Evolutionary conservation across 495 filamentous ascomycete genomes (phyloP), one percentile per base, ranked within the genome.

Genomic region (Geoglossum glabrum): DNA sequence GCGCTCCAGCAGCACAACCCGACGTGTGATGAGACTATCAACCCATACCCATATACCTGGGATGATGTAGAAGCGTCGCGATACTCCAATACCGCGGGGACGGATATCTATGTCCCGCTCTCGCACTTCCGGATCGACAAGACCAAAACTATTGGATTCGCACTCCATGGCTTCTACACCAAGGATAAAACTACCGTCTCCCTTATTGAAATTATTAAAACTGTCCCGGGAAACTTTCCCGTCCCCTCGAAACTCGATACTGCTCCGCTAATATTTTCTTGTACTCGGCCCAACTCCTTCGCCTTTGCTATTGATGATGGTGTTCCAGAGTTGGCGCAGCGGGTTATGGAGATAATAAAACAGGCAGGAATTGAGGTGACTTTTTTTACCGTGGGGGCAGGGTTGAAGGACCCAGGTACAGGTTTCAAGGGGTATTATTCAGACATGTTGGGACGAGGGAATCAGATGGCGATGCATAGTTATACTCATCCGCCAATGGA

Each of bases 251-350:
- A 86, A 67, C 65, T 84, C 17, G 74, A 80, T 0, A 82, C 73
- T 0, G 83, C 83, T 3, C 70, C 67, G 3, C 67, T 88, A 36
- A 68, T 80, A 36, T 80, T 87, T 59, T 69, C 74, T 11, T 88
- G 85, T 72, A 81, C 73, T 38, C 73, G 82, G 9, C 83, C 84
- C 49, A 84, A 85, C 64, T 80, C 77, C 0, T 86, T 89, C 66
- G 85, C 85, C 0, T 86, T 89, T 65, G 85, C 84, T 55, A 89
- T 89, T 62, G 85, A 89, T 66, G 85, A 89, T 67, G 85, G 85
- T 6, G 71, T 78, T 59, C 85, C 85, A 7, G 58, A 70, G 33
- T 74, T 73, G 58, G 81, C 84, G 5, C 73, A 79, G 61, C 63
- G 76, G 59, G 79, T 89, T 36, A 79, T 85, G 75, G 64, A 74